These are phyloP conservation scores for Scenedesmus sp. DNA, from an alignment of 163 green algal genomes.

Conservation along the genomic window DNA sequence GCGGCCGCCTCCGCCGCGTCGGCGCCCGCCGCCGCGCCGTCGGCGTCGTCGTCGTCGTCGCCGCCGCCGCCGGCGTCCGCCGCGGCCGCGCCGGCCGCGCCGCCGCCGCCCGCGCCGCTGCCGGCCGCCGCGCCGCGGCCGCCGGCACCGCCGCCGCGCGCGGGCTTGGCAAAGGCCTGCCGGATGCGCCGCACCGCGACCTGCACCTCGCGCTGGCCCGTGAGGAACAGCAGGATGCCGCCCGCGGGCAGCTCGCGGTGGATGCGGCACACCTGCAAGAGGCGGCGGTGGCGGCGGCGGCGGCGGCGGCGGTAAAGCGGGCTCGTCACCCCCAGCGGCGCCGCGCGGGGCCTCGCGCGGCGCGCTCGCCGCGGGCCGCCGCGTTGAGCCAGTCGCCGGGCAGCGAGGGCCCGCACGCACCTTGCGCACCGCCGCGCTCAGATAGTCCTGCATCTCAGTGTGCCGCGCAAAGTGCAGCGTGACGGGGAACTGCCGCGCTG, in stretches of 20 bases:
- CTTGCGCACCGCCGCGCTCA: conserved; percentile 82
- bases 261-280: conserved; percentile 81
- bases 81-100: conserved; percentile 7
- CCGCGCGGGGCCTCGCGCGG: too few relatives aligned
- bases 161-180: conserved; percentile 12
- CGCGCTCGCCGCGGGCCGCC: too few relatives aligned
- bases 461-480: conserved; percentile 90
- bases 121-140: neutral
- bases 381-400: too few relatives aligned
- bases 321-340: neutral
- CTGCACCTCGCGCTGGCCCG: conserved; percentile 51
- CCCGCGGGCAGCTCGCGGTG: conserved; percentile 89
- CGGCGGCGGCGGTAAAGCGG: neutral
- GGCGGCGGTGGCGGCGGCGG: too few relatives aligned
- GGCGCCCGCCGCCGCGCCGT: conserved; percentile 23
- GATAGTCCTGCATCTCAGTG: conserved; percentile 93
- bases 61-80: conserved; percentile 25
- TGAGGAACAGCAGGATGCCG: conserved; percentile 96
- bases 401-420: too few relatives aligned
- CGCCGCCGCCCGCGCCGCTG: conserved; percentile 4
- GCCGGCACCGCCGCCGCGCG: neutral
- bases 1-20: conserved; percentile 34
- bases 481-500: conserved; percentile 93
- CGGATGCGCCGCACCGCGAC: conserved; percentile 30
- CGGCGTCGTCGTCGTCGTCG: neutral